phyloP scores from a whole-genome alignment of 1,284 basidiomycete genomes.

The Apiotrichum laibachii region DNA sequence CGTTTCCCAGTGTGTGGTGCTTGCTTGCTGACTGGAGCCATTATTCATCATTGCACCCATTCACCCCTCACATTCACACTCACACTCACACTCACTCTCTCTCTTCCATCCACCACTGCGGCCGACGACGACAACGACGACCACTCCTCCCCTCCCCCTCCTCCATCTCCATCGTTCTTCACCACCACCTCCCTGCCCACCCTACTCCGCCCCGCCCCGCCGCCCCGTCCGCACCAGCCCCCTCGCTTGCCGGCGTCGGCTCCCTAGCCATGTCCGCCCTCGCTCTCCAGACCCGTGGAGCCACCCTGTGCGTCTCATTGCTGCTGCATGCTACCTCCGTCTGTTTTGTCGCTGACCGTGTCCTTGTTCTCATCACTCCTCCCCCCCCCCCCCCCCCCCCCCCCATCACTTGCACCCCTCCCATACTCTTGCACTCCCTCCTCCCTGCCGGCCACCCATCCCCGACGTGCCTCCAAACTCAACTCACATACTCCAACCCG shows the following conservation, averaged over 20 bases:
- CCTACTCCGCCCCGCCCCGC: not conserved
- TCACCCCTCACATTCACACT: too few species aligned
- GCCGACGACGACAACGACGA: too few species aligned
- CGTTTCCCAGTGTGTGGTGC: too few species aligned
- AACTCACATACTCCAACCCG: too few species aligned
- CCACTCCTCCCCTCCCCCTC: too few species aligned
- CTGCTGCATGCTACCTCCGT: not conserved
- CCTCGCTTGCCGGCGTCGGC: not conserved
- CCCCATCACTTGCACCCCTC: not conserved
- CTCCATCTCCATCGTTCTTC: not conserved
- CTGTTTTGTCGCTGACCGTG: not conserved
- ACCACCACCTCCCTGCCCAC: not conserved
- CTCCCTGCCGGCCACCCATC: too few species aligned
- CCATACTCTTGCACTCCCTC: too few species aligned
- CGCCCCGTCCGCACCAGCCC: not conserved
- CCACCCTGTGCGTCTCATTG: not conserved
- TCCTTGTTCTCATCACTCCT: not conserved
- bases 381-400: not conserved
- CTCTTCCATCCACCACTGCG: too few species aligned
- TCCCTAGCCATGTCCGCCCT: conserved; percentile 4
- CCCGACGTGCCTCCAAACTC: too few species aligned
- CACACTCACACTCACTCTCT: too few species aligned
- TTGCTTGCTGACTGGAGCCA: too few species aligned
- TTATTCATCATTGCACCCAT: too few species aligned
- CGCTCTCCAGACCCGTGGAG: not conserved